phyloP scores from a whole-genome alignment of 495 filamentous ascomycete species.

The Darksidea phi region DNA sequence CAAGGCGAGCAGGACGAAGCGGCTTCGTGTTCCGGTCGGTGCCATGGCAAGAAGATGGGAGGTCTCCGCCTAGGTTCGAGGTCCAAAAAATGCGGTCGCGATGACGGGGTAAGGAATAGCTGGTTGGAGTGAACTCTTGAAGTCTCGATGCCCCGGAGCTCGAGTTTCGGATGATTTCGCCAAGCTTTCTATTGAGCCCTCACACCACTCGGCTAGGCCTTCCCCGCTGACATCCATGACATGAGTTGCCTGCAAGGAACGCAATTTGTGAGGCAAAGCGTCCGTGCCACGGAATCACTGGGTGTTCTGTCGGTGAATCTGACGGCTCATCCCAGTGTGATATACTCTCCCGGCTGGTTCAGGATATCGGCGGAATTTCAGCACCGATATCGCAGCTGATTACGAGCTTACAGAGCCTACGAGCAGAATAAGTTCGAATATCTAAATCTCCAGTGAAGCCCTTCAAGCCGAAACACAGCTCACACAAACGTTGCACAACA shows the following conservation, averaged over 20 bases:
- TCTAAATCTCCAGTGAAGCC: neutral
- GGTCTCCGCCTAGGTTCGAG: neutral
- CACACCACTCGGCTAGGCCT: neutral
- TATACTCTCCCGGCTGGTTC: slow-evolving; percentile 16
- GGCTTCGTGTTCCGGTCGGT: slow-evolving; percentile 27
- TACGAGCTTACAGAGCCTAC: neutral
- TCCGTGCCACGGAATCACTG: too few relatives aligned
- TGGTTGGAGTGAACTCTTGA: neutral
- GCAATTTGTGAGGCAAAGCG: too few relatives aligned
- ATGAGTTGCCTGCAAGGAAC: neutral
- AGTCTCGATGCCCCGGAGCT: neutral
- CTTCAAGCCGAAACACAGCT: neutral
- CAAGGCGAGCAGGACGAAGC: slow-evolving; percentile 34
- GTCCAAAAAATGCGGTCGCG: neutral
- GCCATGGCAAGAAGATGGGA: slow-evolving; percentile 17
- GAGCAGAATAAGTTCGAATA: slow-evolving; percentile 4
- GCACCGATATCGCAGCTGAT: slow-evolving; percentile 19
- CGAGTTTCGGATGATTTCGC: neutral
- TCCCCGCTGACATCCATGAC: neutral
- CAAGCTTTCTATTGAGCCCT: neutral
- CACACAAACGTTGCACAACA: neutral
- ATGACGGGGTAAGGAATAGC: neutral
- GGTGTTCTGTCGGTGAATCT: too few relatives aligned
- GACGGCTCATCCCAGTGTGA: slow-evolving; percentile 1
- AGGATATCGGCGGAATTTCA: slow-evolving; percentile 13